Evolutionary conservation across 352 stramenopile species (phyloP).

Genomic region (Phytophthora tentaculata): DNA sequence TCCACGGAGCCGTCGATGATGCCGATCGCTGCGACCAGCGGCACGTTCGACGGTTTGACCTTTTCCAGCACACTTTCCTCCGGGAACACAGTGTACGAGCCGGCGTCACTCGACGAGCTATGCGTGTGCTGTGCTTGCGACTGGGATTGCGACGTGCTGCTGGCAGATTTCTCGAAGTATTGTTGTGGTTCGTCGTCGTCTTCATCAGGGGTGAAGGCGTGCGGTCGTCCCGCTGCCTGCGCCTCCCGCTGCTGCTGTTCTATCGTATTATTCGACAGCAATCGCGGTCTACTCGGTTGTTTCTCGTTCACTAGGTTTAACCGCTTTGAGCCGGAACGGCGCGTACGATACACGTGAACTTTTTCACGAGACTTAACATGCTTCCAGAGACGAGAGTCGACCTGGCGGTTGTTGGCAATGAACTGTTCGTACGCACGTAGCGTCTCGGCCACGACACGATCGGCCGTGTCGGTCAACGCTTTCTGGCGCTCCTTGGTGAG

Average conservation of each 20-base stretch:
- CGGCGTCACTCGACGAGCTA: constrained; percentile 49
- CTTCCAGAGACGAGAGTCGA: constrained; percentile 59
- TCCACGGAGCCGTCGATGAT: constrained; percentile 50
- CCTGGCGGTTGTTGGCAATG: constrained; percentile 44
- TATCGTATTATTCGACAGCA: constrained; percentile 52
- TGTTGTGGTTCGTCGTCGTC: constrained; percentile 26
- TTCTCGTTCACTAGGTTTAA: constrained; percentile 33
- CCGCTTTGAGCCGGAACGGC: constrained; percentile 36
- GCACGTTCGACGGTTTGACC: constrained; percentile 41
- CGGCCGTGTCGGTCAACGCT: constrained; percentile 54
- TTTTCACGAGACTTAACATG: constrained; percentile 63
- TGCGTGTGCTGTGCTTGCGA: constrained; percentile 29
- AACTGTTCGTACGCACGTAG: constrained; percentile 60
- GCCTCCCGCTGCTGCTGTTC: constrained; percentile 40
- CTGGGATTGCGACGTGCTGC: constrained; percentile 20
- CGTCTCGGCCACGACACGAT: constrained; percentile 65
- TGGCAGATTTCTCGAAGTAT: constrained; percentile 20
- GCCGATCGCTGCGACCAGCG: constrained; percentile 41
- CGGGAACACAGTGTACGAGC: constrained; percentile 44
- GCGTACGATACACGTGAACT: constrained; percentile 63
- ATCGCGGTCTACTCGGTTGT: constrained; percentile 41
- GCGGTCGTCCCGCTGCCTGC: constrained; percentile 30
- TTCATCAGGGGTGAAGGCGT: constrained; percentile 29
- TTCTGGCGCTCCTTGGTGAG: constrained; percentile 49
- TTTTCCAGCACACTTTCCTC: constrained; percentile 49